Conservation (phyloP, 805 yeast genomes). For the Teunomyces lycoperdinae region DNA sequence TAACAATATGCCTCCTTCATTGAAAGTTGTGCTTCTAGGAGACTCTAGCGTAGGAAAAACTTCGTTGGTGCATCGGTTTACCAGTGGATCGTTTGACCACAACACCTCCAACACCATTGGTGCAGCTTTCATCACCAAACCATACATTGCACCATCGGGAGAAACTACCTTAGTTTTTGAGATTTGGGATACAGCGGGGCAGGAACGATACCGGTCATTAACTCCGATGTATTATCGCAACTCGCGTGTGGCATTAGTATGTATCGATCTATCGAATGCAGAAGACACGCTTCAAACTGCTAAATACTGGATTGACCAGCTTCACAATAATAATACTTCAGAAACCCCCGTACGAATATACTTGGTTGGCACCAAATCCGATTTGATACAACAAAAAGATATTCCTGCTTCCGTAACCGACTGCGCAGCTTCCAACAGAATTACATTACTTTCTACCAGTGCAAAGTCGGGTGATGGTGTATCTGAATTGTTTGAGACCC, state of each 20-base stretch:
- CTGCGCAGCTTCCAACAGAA: conserved; percentile 15
- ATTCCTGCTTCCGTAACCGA: conserved; percentile 13
- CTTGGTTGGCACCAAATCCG: conserved; percentile 83
- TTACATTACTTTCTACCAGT: conserved; percentile 44
- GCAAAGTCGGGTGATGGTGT: conserved; percentile 73
- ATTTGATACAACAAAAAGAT: conserved; percentile 40
- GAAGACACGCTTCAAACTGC: conserved; percentile 60
- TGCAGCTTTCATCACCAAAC: conserved; percentile 93
- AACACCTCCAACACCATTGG: conserved; percentile 92
- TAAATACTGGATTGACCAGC: conserved; percentile 86
- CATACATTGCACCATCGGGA: conserved; percentile 37
- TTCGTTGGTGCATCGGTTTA: conserved; percentile 81
- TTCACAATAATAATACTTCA: conserved; percentile 29
- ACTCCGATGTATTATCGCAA: conserved; percentile 48
- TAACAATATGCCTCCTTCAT: conserved; percentile 20
- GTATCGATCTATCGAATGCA: conserved; percentile 69
- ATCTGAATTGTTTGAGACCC: conserved; percentile 28
- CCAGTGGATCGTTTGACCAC: conserved; percentile 65
- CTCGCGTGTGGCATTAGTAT: conserved; percentile 66
- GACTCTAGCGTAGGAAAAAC: conserved; percentile 64
- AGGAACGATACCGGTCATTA: conserved; percentile 42
- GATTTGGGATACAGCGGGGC: conserved; percentile 97
- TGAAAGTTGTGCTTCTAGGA: conserved; percentile 44
- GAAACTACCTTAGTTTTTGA: conserved; percentile 50
- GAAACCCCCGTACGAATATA: conserved; percentile 24